These are phyloP conservation scores for Arthrinium phaeospermum DNA, from an alignment of 2,329 filamentous ascomycete species.

Conservation along the genomic window DNA sequence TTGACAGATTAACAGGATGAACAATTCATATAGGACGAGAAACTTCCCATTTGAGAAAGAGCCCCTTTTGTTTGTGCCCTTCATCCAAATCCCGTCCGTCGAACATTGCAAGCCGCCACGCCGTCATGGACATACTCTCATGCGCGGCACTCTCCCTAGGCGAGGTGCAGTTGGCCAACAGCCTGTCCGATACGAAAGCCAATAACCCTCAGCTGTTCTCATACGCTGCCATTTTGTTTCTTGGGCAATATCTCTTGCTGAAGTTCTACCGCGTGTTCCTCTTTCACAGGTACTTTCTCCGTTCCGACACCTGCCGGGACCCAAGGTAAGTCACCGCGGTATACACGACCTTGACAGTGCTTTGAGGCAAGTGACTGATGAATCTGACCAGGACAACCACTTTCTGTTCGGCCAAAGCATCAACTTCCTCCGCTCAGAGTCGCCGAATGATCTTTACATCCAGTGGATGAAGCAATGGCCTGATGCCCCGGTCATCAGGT, in stretches of 20 bases:
- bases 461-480: constrained; percentile 41
- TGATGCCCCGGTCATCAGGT: constrained; percentile 45
- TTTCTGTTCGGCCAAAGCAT: constrained; percentile 48
- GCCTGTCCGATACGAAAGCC: not conserved
- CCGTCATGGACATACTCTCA: not conserved
- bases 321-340: constrained; percentile 40
- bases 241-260: constrained; percentile 31
- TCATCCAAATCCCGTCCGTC: not conserved
- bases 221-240: not conserved
- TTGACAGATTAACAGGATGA: not conserved
- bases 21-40: not conserved
- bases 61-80: not conserved
- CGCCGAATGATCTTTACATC: constrained; percentile 36
- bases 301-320: constrained; percentile 50
- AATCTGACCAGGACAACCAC: constrained; percentile 40
- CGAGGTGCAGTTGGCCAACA: not conserved
- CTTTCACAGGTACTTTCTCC: constrained; percentile 50
- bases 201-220: not conserved
- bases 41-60: not conserved
- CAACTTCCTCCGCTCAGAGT: constrained; percentile 38
- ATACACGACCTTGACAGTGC: not conserved
- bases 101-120: not conserved
- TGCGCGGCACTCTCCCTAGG: not conserved
- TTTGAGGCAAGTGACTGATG: not conserved
- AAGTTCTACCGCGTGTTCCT: constrained; percentile 45